Base-by-base conservation (phyloP, 345 rosid species). In the Populus simonii region DNA sequence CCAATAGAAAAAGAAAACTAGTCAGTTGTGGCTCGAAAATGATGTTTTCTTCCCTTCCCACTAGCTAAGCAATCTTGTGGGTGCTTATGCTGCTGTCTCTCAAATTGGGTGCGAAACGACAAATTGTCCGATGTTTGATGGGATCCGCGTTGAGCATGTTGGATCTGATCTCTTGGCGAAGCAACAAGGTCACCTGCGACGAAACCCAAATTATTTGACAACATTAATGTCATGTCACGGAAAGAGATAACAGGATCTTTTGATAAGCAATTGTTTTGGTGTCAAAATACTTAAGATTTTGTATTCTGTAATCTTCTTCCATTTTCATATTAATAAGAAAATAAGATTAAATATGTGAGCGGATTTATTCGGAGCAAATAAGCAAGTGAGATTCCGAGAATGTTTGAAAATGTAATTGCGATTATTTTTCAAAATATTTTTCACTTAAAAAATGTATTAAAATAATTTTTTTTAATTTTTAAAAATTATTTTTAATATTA, bases 51-150 rank as follows among this genome's bases (percentile, higher is more conserved):
- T 1, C 33, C 31, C 31, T 43, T 74, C 11, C 16, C 55, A 43
- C 69, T 16, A 17, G 23, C 23, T 25, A 41, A 17, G 35, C 76
- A 2, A 38, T 18, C 11, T 18, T 8, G 13, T 22, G 49, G n/a
- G 63, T 76, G 72, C 51, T 53, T 5, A 23, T 67, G 38, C 25
- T 51, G 38, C 25, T 27, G 69, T 74, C 25, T 72, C 85, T 79
- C 78, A 61, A 38, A 75, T 31, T 78, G 85, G 82, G 73, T 27
- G 73, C 86, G 70, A 81, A 73, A 33, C 57, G 71, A 70, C 78
- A 51, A 27, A 7, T 7, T 83, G 73, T 79, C 71, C 57, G 74
- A 75, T 79, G 71, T 17, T 70, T 31, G 57, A 43, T 66, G 77
- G 29, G 39, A 70, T 59, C 63, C 29, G 63, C 11, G 63, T 59